Base-by-base conservation (phyloP, 352 stramenopile species). In the Saprolegnia diclina region DNA sequence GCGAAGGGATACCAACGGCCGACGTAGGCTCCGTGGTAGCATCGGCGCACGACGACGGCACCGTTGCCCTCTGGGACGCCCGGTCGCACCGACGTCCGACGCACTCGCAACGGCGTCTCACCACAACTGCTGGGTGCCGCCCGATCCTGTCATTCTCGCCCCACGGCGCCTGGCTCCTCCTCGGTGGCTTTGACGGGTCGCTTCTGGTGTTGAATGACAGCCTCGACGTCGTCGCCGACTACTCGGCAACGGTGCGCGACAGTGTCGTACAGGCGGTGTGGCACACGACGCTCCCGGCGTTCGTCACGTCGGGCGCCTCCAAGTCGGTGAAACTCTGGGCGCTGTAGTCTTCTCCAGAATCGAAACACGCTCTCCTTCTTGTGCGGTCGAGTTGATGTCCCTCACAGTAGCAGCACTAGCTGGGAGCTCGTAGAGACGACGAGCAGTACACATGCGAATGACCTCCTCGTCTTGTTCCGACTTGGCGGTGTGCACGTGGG, bases 241-340 rank as follows among this genome's bases (percentile, higher is more conserved):
- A 80, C 61, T 74, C 79, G 32, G 81, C 85, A 19, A 9, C 52
- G 56, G 78, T 90, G 73, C 55, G 78, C 4, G 82, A 81, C 57
- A 92, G 90, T 64, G 76, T 92, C 22, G 65, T 93, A 16, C 81
- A 90, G 68, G 77, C 77, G 0, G 70, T 80, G 44, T 94, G 85
- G 85, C 80, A 90, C 54, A 74, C 82, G 7, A 78, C 65, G 6
- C 61, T 73, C 37, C 82, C 83, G 6, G 53, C 59, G 24, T 66
- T 72, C 19, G 24, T 50, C 9, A 72, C 65, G 21, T 59, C 65
- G 3, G 50, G 62, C 26, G 57, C 57, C 14, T 32, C 65, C 59
- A 67, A 69, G 35, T 46, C 26, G 3, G 18, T 73, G 13, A 73
- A 73, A n/a, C 46, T 73, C n/a, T 73, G 67, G 67, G 46, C 38